Conservation (phyloP, 257 asterid genomes). For the Penstemon eatonii region DNA sequence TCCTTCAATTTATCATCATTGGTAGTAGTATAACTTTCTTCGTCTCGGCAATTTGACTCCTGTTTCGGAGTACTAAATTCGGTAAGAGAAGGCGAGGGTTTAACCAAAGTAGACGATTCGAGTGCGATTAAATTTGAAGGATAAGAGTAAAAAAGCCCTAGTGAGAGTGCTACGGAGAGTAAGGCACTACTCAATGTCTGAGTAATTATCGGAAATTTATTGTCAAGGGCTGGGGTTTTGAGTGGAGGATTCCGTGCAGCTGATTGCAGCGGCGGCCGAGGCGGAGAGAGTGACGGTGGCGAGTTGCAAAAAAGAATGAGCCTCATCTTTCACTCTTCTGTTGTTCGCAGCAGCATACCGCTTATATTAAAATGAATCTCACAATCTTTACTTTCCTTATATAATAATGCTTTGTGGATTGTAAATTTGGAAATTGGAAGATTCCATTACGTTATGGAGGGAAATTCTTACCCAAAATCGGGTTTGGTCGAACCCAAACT, state of each 20-base stretch:
- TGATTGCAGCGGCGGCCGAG: slow-evolving; percentile 18
- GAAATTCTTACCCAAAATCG: too few relatives aligned
- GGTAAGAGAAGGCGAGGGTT: neutral
- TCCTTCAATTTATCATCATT: slow-evolving; percentile 30
- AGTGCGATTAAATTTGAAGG: slow-evolving; percentile 42
- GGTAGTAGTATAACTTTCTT: slow-evolving; percentile 29
- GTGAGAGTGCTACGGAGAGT: slow-evolving; percentile 56
- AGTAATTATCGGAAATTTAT: slow-evolving; percentile 22
- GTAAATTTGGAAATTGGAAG: too few relatives aligned
- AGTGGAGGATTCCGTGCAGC: neutral
- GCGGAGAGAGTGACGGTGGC: slow-evolving; percentile 32
- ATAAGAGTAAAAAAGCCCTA: slow-evolving; percentile 55
- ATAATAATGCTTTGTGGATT: too few relatives aligned
- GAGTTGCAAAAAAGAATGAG: slow-evolving; percentile 46
- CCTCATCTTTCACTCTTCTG: slow-evolving; percentile 41
- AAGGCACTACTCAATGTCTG: slow-evolving; percentile 43
- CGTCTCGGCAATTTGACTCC: slow-evolving; percentile 60
- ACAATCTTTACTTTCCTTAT: too few relatives aligned
- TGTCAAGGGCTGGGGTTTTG: slow-evolving; percentile 12
- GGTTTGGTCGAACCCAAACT: too few relatives aligned
- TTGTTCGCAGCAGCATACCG: too few relatives aligned
- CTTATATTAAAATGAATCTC: too few relatives aligned
- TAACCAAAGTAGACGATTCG: slow-evolving; percentile 23
- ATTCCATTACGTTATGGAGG: too few relatives aligned
- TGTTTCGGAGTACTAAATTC: slow-evolving; percentile 28